Base-by-base conservation (phyloP, 2,329 filamentous ascomycete genomes). In the Leptosphaerulina australis region DNA sequence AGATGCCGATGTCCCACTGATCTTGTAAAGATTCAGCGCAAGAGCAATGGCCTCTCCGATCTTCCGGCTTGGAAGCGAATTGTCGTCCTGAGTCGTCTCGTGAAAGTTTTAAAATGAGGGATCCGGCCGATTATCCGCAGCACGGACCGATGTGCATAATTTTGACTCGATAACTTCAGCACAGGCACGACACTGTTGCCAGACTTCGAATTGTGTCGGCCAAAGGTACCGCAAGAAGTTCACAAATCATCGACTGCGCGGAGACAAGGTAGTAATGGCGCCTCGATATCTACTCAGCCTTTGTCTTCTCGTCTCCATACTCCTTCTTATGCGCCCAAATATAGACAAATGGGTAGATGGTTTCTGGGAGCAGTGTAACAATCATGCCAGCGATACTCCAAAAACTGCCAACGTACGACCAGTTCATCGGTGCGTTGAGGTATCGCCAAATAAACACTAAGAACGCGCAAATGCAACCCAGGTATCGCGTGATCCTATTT, bases 391-490 rank as follows among this genome's bases (percentile, higher is more conserved):
- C 64, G 17, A 69, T 55, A 44, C 71, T 74, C 68, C 56, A 69
- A 12, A 49, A 59, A 22, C 56, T 69, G 0, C 64, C 69, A 6
- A 76, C 72, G 46, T 75, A 75, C 5, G 49, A 43, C 72, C 73
- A 75, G 21, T 75, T 74, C 51, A 69, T 50, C 2, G 73, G 72
- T 5, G 64, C 62, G 45, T 75, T 76, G 35, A 71, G 43, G 33
- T 73, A 76, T 10, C 73, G 56, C 73, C 72, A 75, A 20, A 68
- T 64, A 51, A 76, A 75, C 3, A 74, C 69, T 10, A 66, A 59
- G 44, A 73, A 74, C 1, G 73, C 73, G 4, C 67, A 70, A 2
- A 68, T 68, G 33, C 72, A 74, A 2, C 73, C 73, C 9, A 75
- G 55, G 38, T 70, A 75, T 24, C 72, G 60, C 5, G 70, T 75